These are phyloP conservation scores for Bryum argenteum DNA, from an alignment of 225 moss, liverwort and hornwort species.

Conservation along the genomic window DNA sequence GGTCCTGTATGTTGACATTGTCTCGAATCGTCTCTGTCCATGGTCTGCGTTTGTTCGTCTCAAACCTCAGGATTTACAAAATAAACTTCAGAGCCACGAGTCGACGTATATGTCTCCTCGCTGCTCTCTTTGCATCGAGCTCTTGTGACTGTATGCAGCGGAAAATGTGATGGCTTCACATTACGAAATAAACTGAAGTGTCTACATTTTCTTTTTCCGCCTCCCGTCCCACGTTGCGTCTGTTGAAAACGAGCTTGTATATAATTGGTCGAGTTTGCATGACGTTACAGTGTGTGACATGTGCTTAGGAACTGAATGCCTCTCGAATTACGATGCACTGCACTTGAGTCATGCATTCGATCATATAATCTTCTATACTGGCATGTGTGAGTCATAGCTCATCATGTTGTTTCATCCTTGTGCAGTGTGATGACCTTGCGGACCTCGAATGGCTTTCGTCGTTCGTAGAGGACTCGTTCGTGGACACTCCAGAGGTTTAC, in stretches of 20 bases:
- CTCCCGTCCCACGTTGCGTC: not conserved
- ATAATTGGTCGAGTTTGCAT: too few relatives aligned
- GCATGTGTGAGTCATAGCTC: not conserved
- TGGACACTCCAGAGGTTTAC: slow-evolving; percentile 45
- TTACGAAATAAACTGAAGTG: not conserved
- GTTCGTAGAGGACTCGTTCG: slow-evolving; percentile 87
- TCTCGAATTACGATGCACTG: too few relatives aligned
- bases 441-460: slow-evolving; percentile 95
- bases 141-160: too few relatives aligned
- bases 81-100: not conserved
- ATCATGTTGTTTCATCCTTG: not conserved
- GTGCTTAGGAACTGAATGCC: not conserved
- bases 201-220: too few relatives aligned
- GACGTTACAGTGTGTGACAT: too few relatives aligned
- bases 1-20: not conserved
- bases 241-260: not conserved
- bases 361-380: not conserved
- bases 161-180: not conserved
- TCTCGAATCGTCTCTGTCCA: not conserved
- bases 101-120: not conserved
- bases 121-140: not conserved
- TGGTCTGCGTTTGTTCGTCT: not conserved
- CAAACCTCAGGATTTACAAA: not conserved
- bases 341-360: too few relatives aligned
- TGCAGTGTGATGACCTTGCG: slow-evolving; percentile 90